These are phyloP conservation scores for Saccharomycopsis microspora DNA, from an alignment of 805 yeast genomes.

Conservation along the genomic window DNA sequence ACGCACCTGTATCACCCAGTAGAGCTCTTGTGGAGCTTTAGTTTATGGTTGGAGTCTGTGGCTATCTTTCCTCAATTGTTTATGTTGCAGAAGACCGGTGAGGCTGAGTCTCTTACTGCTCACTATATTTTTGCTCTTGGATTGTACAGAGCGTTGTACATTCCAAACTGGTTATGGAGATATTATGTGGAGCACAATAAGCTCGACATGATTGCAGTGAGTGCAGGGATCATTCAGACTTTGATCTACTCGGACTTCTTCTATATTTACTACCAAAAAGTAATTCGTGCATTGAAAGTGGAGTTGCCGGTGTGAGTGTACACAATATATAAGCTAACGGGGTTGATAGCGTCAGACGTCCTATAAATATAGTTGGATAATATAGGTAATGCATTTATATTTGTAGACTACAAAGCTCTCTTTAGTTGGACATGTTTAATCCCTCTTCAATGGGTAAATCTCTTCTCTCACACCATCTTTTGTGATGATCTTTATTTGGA, in stretches of 20 bases:
- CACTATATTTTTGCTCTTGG: constrained; percentile 95
- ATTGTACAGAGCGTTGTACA: constrained; percentile 74
- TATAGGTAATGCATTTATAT: not conserved
- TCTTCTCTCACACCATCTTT: constrained; percentile 86
- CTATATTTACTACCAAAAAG: constrained; percentile 76
- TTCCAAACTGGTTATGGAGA: constrained; percentile 93
- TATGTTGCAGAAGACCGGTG: constrained; percentile 81
- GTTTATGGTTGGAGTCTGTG: constrained; percentile 85
- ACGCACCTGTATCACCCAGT: constrained; percentile 48
- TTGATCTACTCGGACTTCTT: constrained; percentile 89
- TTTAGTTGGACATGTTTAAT: constrained; percentile 29
- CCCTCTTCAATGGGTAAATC: constrained; percentile 79
- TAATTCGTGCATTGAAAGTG: constrained; percentile 67
- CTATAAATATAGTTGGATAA: not conserved
- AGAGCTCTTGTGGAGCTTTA: constrained; percentile 78
- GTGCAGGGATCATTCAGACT: constrained; percentile 81
- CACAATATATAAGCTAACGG: not conserved
- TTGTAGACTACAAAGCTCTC: not conserved
- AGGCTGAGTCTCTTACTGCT: constrained; percentile 75
- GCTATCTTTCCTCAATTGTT: constrained; percentile 90
- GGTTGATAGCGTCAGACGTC: too few relatives aligned
- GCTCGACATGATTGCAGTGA: constrained; percentile 58
- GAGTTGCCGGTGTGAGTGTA: constrained; percentile 46
- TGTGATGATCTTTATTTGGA: constrained; percentile 83
- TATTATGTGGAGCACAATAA: constrained; percentile 43